These are phyloP conservation scores for Hypoxylon perforatum DNA, from an alignment of 495 filamentous ascomycete species.

Conservation along the genomic window DNA sequence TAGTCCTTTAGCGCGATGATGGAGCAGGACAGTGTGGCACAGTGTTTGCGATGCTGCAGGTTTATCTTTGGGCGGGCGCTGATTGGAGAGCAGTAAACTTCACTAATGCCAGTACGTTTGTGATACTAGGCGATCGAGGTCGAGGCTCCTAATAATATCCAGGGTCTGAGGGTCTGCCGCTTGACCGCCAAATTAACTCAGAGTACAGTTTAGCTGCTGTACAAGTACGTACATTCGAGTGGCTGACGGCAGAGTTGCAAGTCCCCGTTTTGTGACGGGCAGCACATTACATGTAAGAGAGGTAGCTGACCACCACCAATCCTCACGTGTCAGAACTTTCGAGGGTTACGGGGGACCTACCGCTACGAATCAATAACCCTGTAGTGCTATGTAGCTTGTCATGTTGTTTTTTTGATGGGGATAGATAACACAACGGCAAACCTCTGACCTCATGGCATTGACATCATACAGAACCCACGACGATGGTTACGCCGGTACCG, in stretches of 20 bases:
- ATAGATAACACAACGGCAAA: too few relatives aligned
- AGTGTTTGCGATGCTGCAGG: slow-evolving; percentile 46
- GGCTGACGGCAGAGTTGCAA: not conserved
- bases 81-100: slow-evolving; percentile 38
- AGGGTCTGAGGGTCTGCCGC: slow-evolving; percentile 19
- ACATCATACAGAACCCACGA: slow-evolving; percentile 31
- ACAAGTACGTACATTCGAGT: slow-evolving; percentile 9
- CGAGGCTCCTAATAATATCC: slow-evolving; percentile 21
- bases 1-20: slow-evolving; percentile 31
- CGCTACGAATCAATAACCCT: slow-evolving; percentile 5
- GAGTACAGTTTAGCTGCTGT: too few relatives aligned
- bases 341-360: not conserved
- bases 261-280: not conserved
- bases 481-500: slow-evolving; percentile 1
- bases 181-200: slow-evolving; percentile 34
- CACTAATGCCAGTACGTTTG: slow-evolving; percentile 39
- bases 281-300: too few relatives aligned
- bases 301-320: slow-evolving; percentile 7
- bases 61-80: slow-evolving; percentile 45
- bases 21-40: slow-evolving; percentile 41
- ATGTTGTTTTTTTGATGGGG: too few relatives aligned
- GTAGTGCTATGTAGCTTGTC: slow-evolving; percentile 1
- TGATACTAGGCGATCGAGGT: slow-evolving; percentile 23
- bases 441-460: slow-evolving; percentile 21
- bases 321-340: slow-evolving; percentile 20